Evolutionary conservation across 2,329 filamentous ascomycete species (phyloP).

Genomic region (Xylaria sp.): DNA sequence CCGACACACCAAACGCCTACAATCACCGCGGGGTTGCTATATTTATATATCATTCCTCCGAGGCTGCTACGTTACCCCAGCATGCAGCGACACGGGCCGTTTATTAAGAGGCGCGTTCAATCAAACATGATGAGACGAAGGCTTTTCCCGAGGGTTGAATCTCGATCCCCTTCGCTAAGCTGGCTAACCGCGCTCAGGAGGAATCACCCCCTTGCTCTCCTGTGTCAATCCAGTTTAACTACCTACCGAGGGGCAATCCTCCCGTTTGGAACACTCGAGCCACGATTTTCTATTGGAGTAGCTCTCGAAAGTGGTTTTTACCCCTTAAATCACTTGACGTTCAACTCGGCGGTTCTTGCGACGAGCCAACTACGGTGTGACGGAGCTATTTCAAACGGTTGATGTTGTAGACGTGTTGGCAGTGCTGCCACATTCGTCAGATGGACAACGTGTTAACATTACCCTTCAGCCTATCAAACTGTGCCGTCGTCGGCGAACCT

Average conservation of each 20-base stretch:
- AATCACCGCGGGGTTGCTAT: background rate
- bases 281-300: background rate
- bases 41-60: background rate
- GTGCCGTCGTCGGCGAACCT: background rate
- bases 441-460: background rate
- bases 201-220: no score
- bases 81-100: background rate
- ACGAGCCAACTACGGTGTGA: background rate
- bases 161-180: background rate
- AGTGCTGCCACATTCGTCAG: background rate
- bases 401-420: background rate
- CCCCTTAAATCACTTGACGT: background rate
- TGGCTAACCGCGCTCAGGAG: background rate
- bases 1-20: background rate
- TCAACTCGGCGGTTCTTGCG: background rate
- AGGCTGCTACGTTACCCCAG: background rate
- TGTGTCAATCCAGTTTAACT: background rate
- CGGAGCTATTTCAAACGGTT: background rate
- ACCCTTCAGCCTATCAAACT: background rate
- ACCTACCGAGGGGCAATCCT: background rate
- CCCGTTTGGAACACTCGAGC: background rate
- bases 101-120: background rate
- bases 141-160: background rate
- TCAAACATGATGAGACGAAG: no score
- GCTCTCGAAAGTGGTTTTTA: background rate